Evolutionary conservation across 2,329 filamentous ascomycete species (phyloP), one percentile per base, ranked within the genome.

Genomic region (Phyllosticta citriasiana): DNA sequence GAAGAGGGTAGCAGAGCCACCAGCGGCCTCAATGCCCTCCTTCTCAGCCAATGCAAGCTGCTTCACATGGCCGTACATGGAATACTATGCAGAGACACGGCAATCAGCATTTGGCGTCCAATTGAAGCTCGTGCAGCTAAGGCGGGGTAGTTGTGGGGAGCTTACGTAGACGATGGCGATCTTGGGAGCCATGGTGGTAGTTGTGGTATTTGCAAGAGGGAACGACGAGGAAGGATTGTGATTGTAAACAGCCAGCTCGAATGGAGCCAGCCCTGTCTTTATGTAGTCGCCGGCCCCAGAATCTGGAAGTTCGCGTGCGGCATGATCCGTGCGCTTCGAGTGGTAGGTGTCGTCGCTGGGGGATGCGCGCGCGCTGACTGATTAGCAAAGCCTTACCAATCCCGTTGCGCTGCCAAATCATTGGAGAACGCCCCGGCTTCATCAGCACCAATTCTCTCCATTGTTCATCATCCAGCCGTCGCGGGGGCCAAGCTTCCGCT

Each of bases 41-140:
- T 92, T 89, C 81, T 97, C 92, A 65, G 91, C 91, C 76, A 94
- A 86, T 70, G 93, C 94, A 69, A 97, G 76, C 73, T 86, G 78
- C 77, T 82, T 79, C 77, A 97, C 88, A 79, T 97, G 92, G 78
- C 94, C 93, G 79, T 94, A 96, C 84, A 91, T 89, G 67, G 91
- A 95, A 80, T 96, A 96, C 89, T 94, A 64, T 35, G 33, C 57
- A 50, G 53, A 60, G 50, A 7, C 47, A 40, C 26, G 50, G 30
- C 12, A 55, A 24, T 63, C 55, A 57, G 53, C 26, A 53, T 35
- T n/a, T 33, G 26, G 26, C 6, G 6, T 12, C 30, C 26, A 27
- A 54, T 8, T 14, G 24, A 5, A 24, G 30, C 25, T 54, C 7
- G 16, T 7, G 19, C 5, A 52, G 25, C 10, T 27, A 4, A 10